phyloP scores from a whole-genome alignment of 2,329 filamentous ascomycete genomes.

The Bretziella fagacearum region DNA sequence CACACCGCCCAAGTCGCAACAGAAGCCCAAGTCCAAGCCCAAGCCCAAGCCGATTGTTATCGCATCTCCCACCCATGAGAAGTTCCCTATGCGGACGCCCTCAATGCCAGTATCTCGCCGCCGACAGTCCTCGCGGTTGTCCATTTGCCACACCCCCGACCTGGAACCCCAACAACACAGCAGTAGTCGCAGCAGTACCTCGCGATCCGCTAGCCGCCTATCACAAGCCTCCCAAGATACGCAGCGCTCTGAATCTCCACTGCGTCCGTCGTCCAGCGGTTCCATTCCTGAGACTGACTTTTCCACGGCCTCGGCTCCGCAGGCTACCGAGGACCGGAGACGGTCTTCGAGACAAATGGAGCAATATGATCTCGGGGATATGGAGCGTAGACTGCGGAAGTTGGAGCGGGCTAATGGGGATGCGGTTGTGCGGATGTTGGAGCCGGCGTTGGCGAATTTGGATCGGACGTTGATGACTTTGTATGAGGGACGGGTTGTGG shows the following conservation, averaged over 20 bases:
- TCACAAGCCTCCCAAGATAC: not conserved
- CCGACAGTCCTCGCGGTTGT: not conserved
- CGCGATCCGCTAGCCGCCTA: not conserved
- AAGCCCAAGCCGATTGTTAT: not conserved
- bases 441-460: conserved; percentile 29
- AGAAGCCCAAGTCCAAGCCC: not conserved
- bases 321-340: not conserved
- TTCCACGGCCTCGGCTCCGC: conserved; percentile 1
- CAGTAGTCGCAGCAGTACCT: not conserved
- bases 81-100: not conserved
- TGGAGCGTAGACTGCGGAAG: conserved; percentile 29
- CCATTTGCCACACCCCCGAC: not conserved
- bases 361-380: conserved; percentile 26
- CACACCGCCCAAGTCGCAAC: not conserved
- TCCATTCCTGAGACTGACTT: not conserved
- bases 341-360: conserved; percentile 4
- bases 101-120: not conserved
- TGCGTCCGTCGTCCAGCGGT: not conserved
- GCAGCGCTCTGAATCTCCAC: not conserved
- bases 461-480: conserved; percentile 22
- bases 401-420: conserved; percentile 31
- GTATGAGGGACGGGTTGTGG: conserved; percentile 14
- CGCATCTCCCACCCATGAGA: not conserved
- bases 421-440: conserved; percentile 27
- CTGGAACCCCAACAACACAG: not conserved